These are phyloP conservation scores for Cladophialophora yegresii DNA, from an alignment of 2,329 filamentous ascomycete genomes.

Conservation along the genomic window DNA sequence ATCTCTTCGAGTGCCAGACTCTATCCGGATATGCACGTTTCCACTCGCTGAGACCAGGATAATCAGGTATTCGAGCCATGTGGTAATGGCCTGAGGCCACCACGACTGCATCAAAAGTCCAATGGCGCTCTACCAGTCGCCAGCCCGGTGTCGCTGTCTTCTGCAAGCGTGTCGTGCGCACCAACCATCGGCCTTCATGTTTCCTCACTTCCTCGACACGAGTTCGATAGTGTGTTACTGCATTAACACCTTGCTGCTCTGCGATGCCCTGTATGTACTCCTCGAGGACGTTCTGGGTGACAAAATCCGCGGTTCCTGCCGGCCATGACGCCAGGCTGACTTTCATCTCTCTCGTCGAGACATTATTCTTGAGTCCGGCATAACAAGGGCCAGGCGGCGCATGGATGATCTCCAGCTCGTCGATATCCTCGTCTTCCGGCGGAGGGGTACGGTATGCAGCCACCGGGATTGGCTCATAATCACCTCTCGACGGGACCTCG, in stretches of 20 bases:
- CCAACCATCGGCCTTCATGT: constrained; percentile 51
- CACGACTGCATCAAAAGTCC: constrained; percentile 55
- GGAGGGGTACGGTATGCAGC: constrained; percentile 30
- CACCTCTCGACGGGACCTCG: constrained; percentile 42
- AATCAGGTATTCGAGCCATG: constrained; percentile 53
- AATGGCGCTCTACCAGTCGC: constrained; percentile 19
- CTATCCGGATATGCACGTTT: constrained; percentile 50
- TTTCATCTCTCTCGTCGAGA: constrained; percentile 54
- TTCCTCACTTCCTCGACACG: constrained; percentile 60
- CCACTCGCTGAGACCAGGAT: constrained; percentile 51
- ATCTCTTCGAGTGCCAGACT: constrained; percentile 56
- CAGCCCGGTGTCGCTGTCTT: constrained; percentile 8
- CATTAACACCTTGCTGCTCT: constrained; percentile 52
- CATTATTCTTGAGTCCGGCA: constrained; percentile 56
- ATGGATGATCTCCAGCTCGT: constrained; percentile 40
- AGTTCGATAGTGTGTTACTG: constrained; percentile 58
- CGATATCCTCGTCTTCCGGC: constrained; percentile 24
- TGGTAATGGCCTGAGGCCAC: constrained; percentile 60
- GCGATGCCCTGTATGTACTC: constrained; percentile 65
- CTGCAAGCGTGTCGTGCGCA: constrained; percentile 53
- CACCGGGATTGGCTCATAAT: constrained; percentile 37
- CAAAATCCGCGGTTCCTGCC: constrained; percentile 60
- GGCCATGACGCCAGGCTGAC: constrained; percentile 59
- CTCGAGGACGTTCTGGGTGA: constrained; percentile 59
- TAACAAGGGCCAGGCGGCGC: constrained; percentile 61